Conservation (phyloP, 345 rosid genomes). For the Draba incana region DNA sequence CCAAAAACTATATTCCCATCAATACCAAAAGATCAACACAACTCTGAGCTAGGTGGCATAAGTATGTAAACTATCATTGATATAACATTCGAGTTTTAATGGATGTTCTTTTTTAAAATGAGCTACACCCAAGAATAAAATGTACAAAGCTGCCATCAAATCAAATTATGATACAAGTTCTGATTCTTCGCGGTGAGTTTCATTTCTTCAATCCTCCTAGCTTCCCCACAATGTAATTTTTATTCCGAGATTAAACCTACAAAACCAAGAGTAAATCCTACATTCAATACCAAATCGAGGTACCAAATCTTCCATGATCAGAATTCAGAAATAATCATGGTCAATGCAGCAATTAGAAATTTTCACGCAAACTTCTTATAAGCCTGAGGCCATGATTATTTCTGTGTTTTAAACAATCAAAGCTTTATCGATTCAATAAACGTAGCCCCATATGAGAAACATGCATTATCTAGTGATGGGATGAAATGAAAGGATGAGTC, state of each 20-base stretch:
- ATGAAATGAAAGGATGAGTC: slow-evolving; percentile 17
- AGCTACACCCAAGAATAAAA: slow-evolving; percentile 10
- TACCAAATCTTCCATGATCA: too few relatives aligned
- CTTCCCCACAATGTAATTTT: not conserved
- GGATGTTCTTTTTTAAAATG: not conserved
- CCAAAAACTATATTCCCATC: too few relatives aligned
- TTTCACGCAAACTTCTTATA: not conserved
- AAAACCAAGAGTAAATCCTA: not conserved
- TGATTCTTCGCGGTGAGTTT: not conserved
- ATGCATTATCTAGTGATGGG: not conserved
- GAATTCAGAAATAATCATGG: too few relatives aligned
- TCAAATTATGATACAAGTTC: slow-evolving; percentile 6
- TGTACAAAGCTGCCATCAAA: slow-evolving; percentile 23
- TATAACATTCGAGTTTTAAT: not conserved
- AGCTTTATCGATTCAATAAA: not conserved
- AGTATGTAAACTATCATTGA: not conserved
- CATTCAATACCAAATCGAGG: not conserved
- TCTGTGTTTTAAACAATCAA: not conserved
- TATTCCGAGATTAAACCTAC: slow-evolving; percentile 20
- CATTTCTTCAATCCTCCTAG: not conserved
- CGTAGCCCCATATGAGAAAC: not conserved
- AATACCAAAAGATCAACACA: too few relatives aligned
- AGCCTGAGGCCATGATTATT: not conserved
- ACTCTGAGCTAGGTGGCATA: not conserved
- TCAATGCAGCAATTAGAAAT: not conserved